Evolutionary conservation across 352 stramenopile species (phyloP).

Genomic region (Heterotrichella gracilis): DNA sequence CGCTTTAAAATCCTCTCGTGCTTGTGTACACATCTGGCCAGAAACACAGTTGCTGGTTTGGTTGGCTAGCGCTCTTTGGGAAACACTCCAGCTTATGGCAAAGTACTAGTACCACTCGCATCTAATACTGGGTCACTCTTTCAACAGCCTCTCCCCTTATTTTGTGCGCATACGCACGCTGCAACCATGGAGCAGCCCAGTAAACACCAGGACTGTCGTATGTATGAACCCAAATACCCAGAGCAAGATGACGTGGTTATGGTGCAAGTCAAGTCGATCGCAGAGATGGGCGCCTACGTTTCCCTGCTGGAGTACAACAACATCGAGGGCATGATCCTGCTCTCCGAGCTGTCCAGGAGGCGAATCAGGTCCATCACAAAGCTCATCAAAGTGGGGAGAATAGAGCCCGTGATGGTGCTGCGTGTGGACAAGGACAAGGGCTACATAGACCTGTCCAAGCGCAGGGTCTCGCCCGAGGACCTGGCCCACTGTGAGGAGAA

Average conservation of each 20-base stretch:
- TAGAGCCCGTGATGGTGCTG: slow-evolving; percentile 97
- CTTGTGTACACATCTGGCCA: too few species aligned
- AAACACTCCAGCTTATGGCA: too few species aligned
- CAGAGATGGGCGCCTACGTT: slow-evolving; percentile 98
- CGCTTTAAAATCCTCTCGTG: too few species aligned
- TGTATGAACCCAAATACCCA: too few species aligned
- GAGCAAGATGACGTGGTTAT: slow-evolving; percentile 36
- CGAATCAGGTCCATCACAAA: slow-evolving; percentile 99
- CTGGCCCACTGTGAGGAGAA: slow-evolving; percentile 89
- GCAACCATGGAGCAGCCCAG: slow-evolving; percentile 20
- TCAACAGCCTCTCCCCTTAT: too few species aligned
- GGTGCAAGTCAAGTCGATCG: slow-evolving; percentile 72
- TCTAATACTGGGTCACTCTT: too few species aligned
- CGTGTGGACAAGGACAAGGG: slow-evolving; percentile 98
- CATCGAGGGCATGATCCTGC: slow-evolving; percentile 96
- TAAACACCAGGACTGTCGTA: not conserved
- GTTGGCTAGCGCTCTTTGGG: too few species aligned
- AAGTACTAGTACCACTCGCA: too few species aligned
- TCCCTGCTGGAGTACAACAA: slow-evolving; percentile 99
- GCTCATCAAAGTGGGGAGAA: slow-evolving; percentile 92
- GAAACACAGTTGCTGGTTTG: too few species aligned
- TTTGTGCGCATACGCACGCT: too few species aligned
- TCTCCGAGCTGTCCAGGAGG: slow-evolving; percentile 83
- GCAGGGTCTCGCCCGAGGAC: slow-evolving; percentile 89
- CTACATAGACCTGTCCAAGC: slow-evolving; percentile 99